A percentile compares a stretch with the other conserved stretches of the same genome.
Conservation (phyloP, 2,329 filamentous ascomycete species). For the Teratosphaeria pseudoeucalypti region DNA sequence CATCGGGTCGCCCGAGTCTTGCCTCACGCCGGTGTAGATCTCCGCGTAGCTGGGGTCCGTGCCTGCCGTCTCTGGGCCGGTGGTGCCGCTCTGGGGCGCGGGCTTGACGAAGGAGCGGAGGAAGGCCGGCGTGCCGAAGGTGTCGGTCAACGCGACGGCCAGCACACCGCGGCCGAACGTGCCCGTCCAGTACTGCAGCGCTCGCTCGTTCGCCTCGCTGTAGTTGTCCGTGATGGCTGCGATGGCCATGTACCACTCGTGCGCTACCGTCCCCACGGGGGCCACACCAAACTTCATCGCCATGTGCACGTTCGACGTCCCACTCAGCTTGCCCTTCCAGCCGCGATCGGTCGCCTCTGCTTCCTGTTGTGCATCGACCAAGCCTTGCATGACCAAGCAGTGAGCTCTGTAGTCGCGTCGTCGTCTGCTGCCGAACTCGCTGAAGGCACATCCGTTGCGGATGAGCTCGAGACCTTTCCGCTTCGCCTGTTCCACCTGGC, state of each 20-base stretch:
- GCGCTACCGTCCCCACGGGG: conserved; percentile 82
- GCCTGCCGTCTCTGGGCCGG: conserved; percentile 6
- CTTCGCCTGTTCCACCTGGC: conserved; percentile 76
- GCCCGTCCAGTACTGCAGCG: conserved; percentile 77
- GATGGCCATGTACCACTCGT: conserved; percentile 99
- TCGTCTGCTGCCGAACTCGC: conserved; percentile 85
- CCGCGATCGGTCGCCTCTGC: conserved; percentile 47
- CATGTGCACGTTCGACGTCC: conserved; percentile 93
- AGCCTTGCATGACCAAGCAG: conserved; percentile 76
- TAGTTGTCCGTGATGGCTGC: conserved; percentile 86
- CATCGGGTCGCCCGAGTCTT: conserved; percentile 80
- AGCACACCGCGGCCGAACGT: conserved; percentile 70
- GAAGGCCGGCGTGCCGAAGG: conserved; percentile 86
- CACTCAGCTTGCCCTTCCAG: conserved; percentile 62
- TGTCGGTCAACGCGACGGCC: conserved; percentile 83
- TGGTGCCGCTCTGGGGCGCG: conserved; percentile 28
- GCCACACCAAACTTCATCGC: conserved; percentile 83
- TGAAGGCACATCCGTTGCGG: conserved; percentile 75
- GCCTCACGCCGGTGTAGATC: conserved; percentile 71
- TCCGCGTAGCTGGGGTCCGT: conserved; percentile 58
- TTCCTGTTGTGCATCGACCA: conserved; percentile 68
- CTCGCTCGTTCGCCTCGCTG: conserved; percentile 69
- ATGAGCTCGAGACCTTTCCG: conserved; percentile 70
- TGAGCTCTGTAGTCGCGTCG: conserved; percentile 92
- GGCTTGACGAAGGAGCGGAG: conserved; percentile 70